Conservation (phyloP, 2,329 filamentous ascomycete species). For the Periconia macrospinosa region DNA sequence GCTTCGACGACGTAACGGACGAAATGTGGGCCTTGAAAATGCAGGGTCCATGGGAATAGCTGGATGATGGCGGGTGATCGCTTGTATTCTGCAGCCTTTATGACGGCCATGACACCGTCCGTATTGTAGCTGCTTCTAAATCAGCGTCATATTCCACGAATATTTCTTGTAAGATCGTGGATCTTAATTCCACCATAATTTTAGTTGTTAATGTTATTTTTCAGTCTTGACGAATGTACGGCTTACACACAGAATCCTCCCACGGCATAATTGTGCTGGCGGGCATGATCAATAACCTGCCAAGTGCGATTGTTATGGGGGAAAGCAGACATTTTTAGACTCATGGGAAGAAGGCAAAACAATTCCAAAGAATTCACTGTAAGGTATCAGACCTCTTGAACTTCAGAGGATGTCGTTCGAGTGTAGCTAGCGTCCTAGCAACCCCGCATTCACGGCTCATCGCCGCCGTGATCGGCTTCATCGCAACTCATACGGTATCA, state of each 20-base stretch:
- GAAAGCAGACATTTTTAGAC: not conserved
- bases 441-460: not conserved
- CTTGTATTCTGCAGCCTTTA: slow-evolving; percentile 13
- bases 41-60: slow-evolving; percentile 16
- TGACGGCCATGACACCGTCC: slow-evolving; percentile 16
- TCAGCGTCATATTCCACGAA: not conserved
- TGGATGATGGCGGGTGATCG: slow-evolving; percentile 17
- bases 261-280: not conserved
- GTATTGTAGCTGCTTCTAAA: slow-evolving; percentile 11
- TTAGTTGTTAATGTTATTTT: too few species aligned
- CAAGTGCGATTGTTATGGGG: not conserved
- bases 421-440: not conserved
- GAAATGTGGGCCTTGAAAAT: slow-evolving; percentile 18
- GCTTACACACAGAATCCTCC: not conserved
- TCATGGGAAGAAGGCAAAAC: not conserved
- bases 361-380: not conserved
- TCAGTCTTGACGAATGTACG: not conserved
- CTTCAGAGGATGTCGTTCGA: not conserved
- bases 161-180: not conserved
- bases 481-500: not conserved
- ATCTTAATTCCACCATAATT: too few species aligned
- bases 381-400: not conserved
- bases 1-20: slow-evolving; percentile 45
- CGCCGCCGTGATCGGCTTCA: not conserved
- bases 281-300: not conserved